Evolutionary conservation across 176 grass and related monocot species (phyloP).

Genomic region (Oryza rufipogon): DNA sequence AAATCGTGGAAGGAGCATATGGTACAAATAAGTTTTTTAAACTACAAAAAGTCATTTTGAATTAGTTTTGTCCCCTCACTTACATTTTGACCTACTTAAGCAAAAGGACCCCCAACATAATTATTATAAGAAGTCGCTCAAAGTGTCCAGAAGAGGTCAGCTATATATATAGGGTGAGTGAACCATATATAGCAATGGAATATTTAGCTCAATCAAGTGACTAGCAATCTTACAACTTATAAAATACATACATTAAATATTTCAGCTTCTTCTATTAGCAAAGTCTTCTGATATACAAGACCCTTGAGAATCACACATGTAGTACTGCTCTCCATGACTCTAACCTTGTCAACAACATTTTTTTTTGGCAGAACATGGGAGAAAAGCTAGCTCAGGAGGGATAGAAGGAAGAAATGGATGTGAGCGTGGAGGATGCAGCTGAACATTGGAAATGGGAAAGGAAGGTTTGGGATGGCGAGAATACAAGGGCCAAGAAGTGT

Average conservation of each 20-base stretch:
- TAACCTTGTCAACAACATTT: not conserved
- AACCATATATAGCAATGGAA: not conserved
- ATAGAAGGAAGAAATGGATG: not conserved
- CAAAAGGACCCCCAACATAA: not conserved
- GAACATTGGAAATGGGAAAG: not conserved
- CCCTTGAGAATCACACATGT: not conserved
- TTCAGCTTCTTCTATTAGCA: not conserved
- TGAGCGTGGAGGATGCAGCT: not conserved
- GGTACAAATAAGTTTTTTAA: no score
- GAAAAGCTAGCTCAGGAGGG: constrained; percentile 16
- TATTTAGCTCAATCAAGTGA: no score
- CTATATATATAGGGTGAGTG: no score
- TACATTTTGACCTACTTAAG: not conserved
- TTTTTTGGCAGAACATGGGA: no score
- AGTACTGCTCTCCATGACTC: not conserved
- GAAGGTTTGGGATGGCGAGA: not conserved
- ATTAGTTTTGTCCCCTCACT: no score
- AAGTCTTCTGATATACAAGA: not conserved
- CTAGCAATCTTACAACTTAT: not conserved
- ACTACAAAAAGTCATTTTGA: no score
- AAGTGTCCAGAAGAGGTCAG: not conserved
- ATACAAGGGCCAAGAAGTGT: not conserved
- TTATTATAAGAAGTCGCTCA: not conserved
- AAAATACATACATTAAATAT: not conserved
- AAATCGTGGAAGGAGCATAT: no score